These are phyloP conservation scores for Pyricularia sp. DNA, from an alignment of 2,329 filamentous ascomycete genomes.

Conservation along the genomic window DNA sequence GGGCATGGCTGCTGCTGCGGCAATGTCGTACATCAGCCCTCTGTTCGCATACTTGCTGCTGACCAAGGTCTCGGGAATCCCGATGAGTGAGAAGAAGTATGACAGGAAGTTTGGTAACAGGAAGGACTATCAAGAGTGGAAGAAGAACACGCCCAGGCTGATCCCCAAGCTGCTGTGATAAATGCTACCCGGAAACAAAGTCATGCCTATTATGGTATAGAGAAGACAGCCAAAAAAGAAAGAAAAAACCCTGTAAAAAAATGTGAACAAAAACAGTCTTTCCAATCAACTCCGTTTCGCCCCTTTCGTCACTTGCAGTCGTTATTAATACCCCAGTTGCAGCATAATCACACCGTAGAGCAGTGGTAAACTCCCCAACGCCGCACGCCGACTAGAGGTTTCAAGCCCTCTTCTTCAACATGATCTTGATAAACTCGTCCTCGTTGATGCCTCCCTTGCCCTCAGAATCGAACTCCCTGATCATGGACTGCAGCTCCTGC, in stretches of 20 bases:
- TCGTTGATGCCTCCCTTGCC: slow-evolving; percentile 72
- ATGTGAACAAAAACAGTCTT: background rate
- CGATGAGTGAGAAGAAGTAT: slow-evolving; percentile 60
- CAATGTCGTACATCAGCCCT: slow-evolving; percentile 49
- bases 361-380: background rate
- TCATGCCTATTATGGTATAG: background rate
- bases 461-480: slow-evolving; percentile 94
- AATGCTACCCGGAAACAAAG: background rate
- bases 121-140: slow-evolving; percentile 60
- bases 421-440: slow-evolving; percentile 61
- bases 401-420: slow-evolving; percentile 27
- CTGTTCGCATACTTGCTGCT: slow-evolving; percentile 56
- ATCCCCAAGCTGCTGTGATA: slow-evolving; percentile 45
- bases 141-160: slow-evolving; percentile 55
- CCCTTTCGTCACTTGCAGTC: background rate
- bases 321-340: background rate
- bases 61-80: slow-evolving; percentile 53
- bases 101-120: slow-evolving; percentile 53
- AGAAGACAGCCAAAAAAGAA: background rate
- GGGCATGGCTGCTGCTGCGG: slow-evolving; percentile 19
- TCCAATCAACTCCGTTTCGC: background rate
- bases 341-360: background rate
- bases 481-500: slow-evolving; percentile 89
- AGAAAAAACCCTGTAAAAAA: background rate
- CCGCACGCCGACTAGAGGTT: background rate